Base-by-base conservation (phyloP, 108 stramenopile species). In the Stephanodiscus triporus region DNA sequence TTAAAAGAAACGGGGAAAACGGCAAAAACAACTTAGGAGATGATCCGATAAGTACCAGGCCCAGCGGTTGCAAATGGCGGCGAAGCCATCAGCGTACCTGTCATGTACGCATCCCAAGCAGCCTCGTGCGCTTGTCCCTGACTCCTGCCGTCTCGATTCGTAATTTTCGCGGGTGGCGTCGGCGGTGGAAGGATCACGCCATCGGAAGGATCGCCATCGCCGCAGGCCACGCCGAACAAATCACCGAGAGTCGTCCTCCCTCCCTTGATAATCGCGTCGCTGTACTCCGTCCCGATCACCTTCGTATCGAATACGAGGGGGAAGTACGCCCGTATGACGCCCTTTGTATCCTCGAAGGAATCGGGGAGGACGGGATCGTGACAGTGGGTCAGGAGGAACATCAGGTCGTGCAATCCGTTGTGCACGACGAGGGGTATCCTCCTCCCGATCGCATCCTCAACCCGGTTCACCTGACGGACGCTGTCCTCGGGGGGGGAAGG, bases 321-420 rank as follows among this genome's bases (percentile, higher is more conserved):
- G 58, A 95, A 95, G 63, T 88, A 84, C 2, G 65, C 51, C 60
- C 80, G 67, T 60, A 92, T 87, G 47, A 89, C 32, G 5, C 63
- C 54, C 65, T 95, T 95, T 38, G 84, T 80, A 34, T 87, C 86
- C 43, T 70, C 75, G 67, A 87, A 91, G 5, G 61, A 51, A 10
- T 72, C 77, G 13, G 93, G 93, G 3, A 95, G 83, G 22, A 26
- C 67, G 6, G 60, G 68, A 37, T 68, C 53, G 74, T 89, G 87
- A 73, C 86, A 95, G 65, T 95, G 93, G 4, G 93, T 87, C 64
- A 95, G 55, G 7, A 95, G 66, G 67, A 95, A 95, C 47, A 90
- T 66, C 17, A 95, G 55, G 70, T 95, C 93, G 87, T 88, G 86
- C 49, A 91, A 78, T 0, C 93, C 93, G 85, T 95, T 95, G 78